A percentile compares a stretch with the other conserved stretches of the same genome.
phyloP scores from a whole-genome alignment of 2,329 filamentous ascomycete genomes.

The Nemania diffusa region DNA sequence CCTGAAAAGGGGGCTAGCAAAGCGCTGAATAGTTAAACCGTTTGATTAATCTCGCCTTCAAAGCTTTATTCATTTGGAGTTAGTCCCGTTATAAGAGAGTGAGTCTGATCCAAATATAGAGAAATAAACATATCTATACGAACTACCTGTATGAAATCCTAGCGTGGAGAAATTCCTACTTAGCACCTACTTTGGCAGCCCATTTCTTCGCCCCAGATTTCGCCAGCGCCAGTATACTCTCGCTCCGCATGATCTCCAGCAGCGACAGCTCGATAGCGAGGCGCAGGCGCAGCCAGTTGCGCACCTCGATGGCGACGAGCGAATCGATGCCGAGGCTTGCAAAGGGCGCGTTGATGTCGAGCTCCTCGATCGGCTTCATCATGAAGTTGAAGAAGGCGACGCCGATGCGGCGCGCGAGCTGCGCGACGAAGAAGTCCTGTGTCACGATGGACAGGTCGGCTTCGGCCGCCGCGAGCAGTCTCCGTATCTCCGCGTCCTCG shows the following conservation, averaged over 20 bases:
- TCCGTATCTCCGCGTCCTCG: constrained; percentile 10
- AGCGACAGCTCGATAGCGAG: constrained; percentile 51
- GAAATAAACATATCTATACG: too few relatives aligned
- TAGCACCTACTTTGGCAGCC: not conserved
- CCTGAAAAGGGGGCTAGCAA: too few relatives aligned
- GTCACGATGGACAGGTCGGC: constrained; percentile 8
- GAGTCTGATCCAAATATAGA: too few relatives aligned
- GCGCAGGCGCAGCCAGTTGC: constrained; percentile 21
- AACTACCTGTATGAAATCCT: too few relatives aligned
- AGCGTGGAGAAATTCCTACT: not conserved
- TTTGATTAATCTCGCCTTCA: too few relatives aligned
- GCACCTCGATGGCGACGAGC: constrained; percentile 32
- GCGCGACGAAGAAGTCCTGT: constrained; percentile 1
- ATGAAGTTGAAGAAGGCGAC: constrained; percentile 20
- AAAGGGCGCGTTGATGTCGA: constrained; percentile 15
- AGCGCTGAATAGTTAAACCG: too few relatives aligned
- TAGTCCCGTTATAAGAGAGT: too few relatives aligned
- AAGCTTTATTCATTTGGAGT: too few relatives aligned
- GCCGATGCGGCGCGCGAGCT: constrained; percentile 15
- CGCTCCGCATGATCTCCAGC: constrained; percentile 49
- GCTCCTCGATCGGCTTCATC: constrained; percentile 25
- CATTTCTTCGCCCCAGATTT: constrained; percentile 20
- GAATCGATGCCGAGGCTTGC: constrained; percentile 22
- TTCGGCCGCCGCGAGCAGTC: constrained; percentile 8
- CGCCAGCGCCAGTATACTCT: constrained; percentile 18